Evolutionary conservation across 2,329 filamentous ascomycete genomes (phyloP), one percentile per base, ranked within the genome.

Genomic region (Grosmannia penicillata): DNA sequence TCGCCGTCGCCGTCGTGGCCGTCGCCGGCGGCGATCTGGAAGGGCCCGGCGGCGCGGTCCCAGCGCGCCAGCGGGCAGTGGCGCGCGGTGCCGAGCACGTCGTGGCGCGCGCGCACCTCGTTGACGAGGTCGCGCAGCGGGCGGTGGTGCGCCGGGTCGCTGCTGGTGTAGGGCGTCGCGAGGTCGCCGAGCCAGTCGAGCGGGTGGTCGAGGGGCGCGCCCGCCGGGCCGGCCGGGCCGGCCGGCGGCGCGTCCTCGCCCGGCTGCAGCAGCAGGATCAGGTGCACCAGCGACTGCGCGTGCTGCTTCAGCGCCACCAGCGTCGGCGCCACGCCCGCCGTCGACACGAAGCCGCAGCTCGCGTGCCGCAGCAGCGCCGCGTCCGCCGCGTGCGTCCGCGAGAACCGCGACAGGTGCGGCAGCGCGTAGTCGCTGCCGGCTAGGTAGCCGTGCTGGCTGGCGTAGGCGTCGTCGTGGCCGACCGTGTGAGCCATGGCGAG

Each of bases 271-370:
- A 58, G 53, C 4, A 59, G 58, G 43, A 77, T 72, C 34, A 76
- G 58, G 13, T 65, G 59, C 25, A 59, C 55, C 14, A 77, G 60
- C n/a, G 68, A 65, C 38, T 75, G 72, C 0, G 70, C 68, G 44
- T 77, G 72, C 48, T 72, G 65, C 52, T 77, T 77, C 26, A 77
- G 58, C 1, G 68, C 59, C 1, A 68, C 54, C n/a, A 77, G 56
- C 0, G 70, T 75, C 2, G 71, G 70, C 4, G 69, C 55, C 6
- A 56, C 51, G 5, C 63, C 66, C 11, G 56, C 53, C 3, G 67
- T 71, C 3, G 71, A 75, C 28, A 76, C 56, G 46, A 73, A 75
- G 41, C 60, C 58, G 53, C 72, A 77, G 54, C 71, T 75, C 44
- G 74, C 56, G 45, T 73, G 61, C 29, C 62, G 43, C 38, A 68